Base-by-base conservation (phyloP, 208 protist species). In the Plasmodiophora brassicae region DNA sequence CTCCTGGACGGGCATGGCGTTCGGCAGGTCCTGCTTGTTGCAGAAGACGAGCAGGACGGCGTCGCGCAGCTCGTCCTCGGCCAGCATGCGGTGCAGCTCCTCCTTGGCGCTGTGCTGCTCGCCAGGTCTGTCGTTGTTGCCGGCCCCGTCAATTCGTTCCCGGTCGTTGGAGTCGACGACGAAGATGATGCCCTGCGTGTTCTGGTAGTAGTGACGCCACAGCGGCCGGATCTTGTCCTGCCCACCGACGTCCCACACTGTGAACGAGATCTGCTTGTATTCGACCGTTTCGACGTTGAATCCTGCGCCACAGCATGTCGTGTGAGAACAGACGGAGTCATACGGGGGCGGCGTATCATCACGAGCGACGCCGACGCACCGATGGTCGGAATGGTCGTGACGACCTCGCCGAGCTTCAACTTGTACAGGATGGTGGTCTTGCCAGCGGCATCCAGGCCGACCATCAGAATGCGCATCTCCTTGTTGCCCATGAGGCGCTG, bases 21-120 rank as follows among this genome's bases (percentile, higher is more conserved):
- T 98, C 41, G 97, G 97, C 43, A 99, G 90, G 94, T 99, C 97
- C 92, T 98, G 96, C 93, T 99, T 99, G 95, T 99, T 99, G 10
- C 98, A 98, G 86, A 99, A 99, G 0, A 99, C 96, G 1, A 99
- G 94, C 8, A 99, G 91, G 1, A 95, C 90, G 1, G 96, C 96
- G 86, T 98, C 96, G 78, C 95, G 92, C 22, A 99, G 95, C 91
- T 99, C 96, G 84, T 98, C 96, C 91, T 99, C 97, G 1, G 92
- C 90, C n/a, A 99, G 88, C 94, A 99, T 96, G 88, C 95, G 96
- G 83, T 97, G 94, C 83, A 93, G 88, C 89, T 93, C 92, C 41
- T 92, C 92, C 45, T 54, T 54, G 39, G 88, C 88, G 50, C 14
- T 89, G 85, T 78, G 88, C 46, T 88, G n/a, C 25, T 32, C 14